phyloP scores from a whole-genome alignment of 305 asterid genomes.

The Andrographis paniculata region DNA sequence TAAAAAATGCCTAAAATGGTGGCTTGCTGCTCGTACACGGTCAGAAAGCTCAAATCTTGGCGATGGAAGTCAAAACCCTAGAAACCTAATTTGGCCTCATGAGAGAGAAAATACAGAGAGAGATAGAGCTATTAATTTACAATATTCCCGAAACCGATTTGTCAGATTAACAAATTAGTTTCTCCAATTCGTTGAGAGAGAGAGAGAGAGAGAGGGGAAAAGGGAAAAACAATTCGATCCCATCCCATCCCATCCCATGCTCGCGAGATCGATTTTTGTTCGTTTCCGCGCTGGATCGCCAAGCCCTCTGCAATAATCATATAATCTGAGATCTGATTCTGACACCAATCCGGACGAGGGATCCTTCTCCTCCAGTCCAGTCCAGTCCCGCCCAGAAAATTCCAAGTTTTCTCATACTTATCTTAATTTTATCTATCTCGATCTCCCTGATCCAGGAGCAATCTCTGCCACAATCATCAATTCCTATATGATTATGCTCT shows the following conservation, averaged over 20 bases:
- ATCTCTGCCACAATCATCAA: conserved; percentile 82
- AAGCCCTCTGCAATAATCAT: neutral
- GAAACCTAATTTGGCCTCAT: neutral
- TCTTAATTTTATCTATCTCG: conserved; percentile 26
- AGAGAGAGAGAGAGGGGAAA: no score
- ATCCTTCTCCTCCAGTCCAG: no score
- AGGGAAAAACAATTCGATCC: neutral
- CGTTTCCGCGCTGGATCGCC: neutral
- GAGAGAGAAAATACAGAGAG: no score
- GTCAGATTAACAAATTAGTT: no score
- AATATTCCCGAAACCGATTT: no score
- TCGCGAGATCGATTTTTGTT: neutral
- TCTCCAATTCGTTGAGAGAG: no score
- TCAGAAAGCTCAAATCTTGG: conserved; percentile 2
- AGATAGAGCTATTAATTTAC: no score
- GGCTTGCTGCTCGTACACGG: neutral
- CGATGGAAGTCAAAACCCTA: conserved; percentile 1
- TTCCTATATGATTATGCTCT: conserved; percentile 39
- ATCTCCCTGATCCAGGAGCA: conserved; percentile 72
- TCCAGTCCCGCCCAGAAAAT: no score
- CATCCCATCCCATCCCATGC: neutral
- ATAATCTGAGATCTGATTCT: conserved; percentile 64
- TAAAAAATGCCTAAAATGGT: neutral
- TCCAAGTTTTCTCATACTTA: conserved; percentile 50
- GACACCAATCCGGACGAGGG: conserved; percentile 48